Evolutionary conservation across 2,329 filamentous ascomycete genomes (phyloP).

Genomic region (Lachnellula arida): DNA sequence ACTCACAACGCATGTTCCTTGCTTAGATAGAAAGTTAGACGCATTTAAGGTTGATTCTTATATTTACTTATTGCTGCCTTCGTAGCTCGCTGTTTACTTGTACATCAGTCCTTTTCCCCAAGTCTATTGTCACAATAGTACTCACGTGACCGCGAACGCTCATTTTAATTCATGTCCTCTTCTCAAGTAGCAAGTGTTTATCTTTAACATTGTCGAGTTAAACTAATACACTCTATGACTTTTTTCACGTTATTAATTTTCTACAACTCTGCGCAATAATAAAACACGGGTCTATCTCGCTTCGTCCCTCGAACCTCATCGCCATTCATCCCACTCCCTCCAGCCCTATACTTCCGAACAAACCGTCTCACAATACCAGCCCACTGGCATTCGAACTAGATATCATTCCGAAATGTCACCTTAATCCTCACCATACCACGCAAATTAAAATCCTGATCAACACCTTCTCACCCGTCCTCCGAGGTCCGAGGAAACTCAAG

Average conservation of each 20-base stretch:
- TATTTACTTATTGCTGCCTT: not conserved
- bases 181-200: not conserved
- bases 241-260: not conserved
- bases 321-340: not conserved
- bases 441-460: not conserved
- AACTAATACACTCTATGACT: not conserved
- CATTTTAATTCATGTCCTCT: not conserved
- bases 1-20: constrained; percentile 61
- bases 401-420: not conserved
- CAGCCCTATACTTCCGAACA: not conserved
- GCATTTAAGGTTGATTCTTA: not conserved
- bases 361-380: not conserved
- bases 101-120: not conserved
- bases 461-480: no score
- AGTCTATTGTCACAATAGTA: not conserved
- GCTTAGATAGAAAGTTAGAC: constrained; percentile 3
- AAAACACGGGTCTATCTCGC: not conserved
- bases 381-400: rapidly evolving
- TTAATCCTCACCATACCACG: not conserved
- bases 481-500: no score
- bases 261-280: not conserved
- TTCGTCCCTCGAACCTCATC: not conserved
- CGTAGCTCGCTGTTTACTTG: not conserved
- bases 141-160: not conserved
- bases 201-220: not conserved